Evolutionary conservation across 331 rosid species (phyloP), one percentile per base, ranked within the genome.

Genomic region (Erythrophleum ivorense): DNA sequence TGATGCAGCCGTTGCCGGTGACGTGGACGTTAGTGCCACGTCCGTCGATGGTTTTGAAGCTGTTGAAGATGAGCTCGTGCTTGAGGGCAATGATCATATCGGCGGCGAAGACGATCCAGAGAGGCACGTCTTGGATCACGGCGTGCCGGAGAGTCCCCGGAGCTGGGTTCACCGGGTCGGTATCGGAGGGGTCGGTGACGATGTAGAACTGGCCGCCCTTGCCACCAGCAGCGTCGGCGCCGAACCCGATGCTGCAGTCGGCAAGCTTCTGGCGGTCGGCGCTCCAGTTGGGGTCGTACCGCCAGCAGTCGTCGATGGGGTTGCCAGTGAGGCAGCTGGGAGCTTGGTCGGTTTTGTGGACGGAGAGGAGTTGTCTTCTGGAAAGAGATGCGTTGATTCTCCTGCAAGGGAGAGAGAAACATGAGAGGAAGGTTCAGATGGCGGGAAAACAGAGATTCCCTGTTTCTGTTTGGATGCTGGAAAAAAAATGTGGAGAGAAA

Each of bases 101-200:
- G 36, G 88, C 81, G 0, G 93, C 31, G 88, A 91, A 91, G 68
- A 88, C 62, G 57, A 91, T 89, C 96, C 96, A 91, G 21, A 91
- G 86, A 13, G 96, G 92, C 9, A 72, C 92, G 2, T 79, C 86
- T 81, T 91, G 96, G 84, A 91, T 89, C 10, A 86, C 96, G 70
- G 93, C 96, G 86, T 89, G 88, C 60, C 96, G 92, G 89, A 91
- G 91, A 0, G 94, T 91, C 3, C 96, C 96, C 8, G 93, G 92
- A 2, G 36, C 46, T 0, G 96, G 96, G 67, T 86, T 83, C 1
- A 76, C 85, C 0, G 91, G 78, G 81, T 91, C 85, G 19, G 16
- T 4, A 70, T 91, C 94, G 14, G 92, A 88, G 2, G 96, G 87
- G 90, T 91, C 96, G 4, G 89, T 86, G 46, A 89, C 91, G 12